Base-by-base conservation (phyloP, 805 yeast species). In the Candida yuanshanica region DNA sequence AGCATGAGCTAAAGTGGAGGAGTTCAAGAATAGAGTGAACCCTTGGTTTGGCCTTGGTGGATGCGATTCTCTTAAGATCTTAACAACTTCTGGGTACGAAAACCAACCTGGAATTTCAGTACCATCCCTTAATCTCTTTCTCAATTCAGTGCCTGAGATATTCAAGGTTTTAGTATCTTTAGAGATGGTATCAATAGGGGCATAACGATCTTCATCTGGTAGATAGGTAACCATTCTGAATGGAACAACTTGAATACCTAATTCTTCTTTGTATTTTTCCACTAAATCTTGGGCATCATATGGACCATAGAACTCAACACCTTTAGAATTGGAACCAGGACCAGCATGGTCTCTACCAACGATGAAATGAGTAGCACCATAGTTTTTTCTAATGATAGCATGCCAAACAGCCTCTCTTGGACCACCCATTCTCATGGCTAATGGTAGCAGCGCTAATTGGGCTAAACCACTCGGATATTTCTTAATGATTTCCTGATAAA, bases 341-440 rank as follows among this genome's bases (percentile, higher is more conserved):
- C 97, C 97, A 39, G 98, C 98, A 60, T 90, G 98, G 65, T 90
- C 97, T 72, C 98, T 83, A 46, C 98, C 98, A 37, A 90, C 96
- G 58, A 90, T 90, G 70, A 91, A 91, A 64, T 91, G 97, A 39
- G 96, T 84, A 42, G 95, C 96, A 60, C 98, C 98, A 61, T 82
- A 89, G 69, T 90, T 90, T 72, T 88, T 87, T 68, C 98, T 84
- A 62, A 90, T 90, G 57, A 91, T 83, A 14, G 97, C 96, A 62
- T 90, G 98, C 97, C 97, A 91, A 35, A 90, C 85, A 18, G 98
- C 98, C 69, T 90, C 98, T 63, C 95, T 80, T 64, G 91, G 97
- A 64, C 98, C 98, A 42, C 93, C 97, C 98, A 90, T 90, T 74
- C 98, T 82, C 98, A 90, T 90, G 31, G 98, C 98, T 58, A 90